Evolutionary conservation across 352 stramenopile genomes (phyloP).

Genomic region (Phytopythium chamaehyphon): DNA sequence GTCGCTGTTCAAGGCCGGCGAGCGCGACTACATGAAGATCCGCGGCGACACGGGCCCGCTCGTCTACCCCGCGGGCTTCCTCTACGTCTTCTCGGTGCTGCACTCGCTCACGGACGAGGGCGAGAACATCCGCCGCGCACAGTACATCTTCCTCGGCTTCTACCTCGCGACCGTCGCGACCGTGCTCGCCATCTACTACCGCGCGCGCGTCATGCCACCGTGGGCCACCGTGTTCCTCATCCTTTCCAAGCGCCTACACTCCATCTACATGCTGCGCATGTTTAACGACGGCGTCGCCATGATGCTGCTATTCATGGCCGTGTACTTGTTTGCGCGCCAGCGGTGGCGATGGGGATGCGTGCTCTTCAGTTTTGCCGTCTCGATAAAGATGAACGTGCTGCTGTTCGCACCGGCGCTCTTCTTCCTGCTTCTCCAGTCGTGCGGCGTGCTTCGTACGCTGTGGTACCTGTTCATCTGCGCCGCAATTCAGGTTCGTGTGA

Average conservation of each 20-base stretch:
- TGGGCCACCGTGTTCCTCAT: slow-evolving; percentile 91
- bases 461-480: slow-evolving; percentile 91
- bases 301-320: slow-evolving; percentile 92
- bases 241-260: slow-evolving; percentile 96
- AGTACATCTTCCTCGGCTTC: slow-evolving; percentile 94
- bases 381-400: slow-evolving; percentile 99
- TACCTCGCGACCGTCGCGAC: slow-evolving; percentile 92
- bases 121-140: slow-evolving; percentile 81
- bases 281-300: slow-evolving; percentile 99
- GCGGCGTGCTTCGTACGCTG: slow-evolving; percentile 69
- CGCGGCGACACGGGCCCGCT: slow-evolving; percentile 94
- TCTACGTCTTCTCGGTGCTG: slow-evolving; percentile 96
- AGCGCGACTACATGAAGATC: slow-evolving; percentile 96
- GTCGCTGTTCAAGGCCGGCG: slow-evolving; percentile 87
- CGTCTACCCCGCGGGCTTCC: slow-evolving; percentile 97
- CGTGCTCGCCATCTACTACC: slow-evolving; percentile 89
- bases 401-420: slow-evolving; percentile 96
- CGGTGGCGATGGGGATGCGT: slow-evolving; percentile 88
- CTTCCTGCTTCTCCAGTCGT: slow-evolving; percentile 93
- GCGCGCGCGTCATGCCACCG: slow-evolving; percentile 62
- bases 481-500: slow-evolving; percentile 60
- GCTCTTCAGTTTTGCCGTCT: slow-evolving; percentile 95
- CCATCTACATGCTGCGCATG: slow-evolving; percentile 97
- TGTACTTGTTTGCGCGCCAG: slow-evolving; percentile 84
- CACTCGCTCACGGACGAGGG: slow-evolving; percentile 88